Base-by-base conservation (phyloP, 441 rosid species). In the Pelargonium australe region DNA sequence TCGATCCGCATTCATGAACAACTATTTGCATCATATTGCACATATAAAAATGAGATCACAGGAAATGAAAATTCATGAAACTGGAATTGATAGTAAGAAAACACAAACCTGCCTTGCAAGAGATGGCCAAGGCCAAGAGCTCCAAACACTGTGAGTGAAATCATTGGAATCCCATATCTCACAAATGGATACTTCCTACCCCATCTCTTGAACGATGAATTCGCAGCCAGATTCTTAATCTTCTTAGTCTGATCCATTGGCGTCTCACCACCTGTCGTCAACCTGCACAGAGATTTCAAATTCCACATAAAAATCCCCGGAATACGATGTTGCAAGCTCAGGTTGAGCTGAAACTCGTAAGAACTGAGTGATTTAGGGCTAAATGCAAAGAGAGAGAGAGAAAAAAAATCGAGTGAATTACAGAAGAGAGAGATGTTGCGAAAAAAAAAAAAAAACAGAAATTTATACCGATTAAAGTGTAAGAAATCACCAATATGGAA, bases 141-240 rank as follows among this genome's bases (percentile, higher is more conserved):
- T 10, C 98, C 99, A 57, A 86, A 76, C 14, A 90, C 94, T 0
- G 97, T 90, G 66, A 95, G 90, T 2, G 96, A 95, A 71, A 95
- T 90, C 97, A 92, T 90, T 1, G 97, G 97, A 72, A 92, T 86
- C 44, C 97, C 98, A 70, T 90, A 95, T 81, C 96, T 76, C 60
- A 95, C 43, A 81, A 92, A 89, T 1, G 98, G 97, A 72, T 95
- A 68, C 63, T 75, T 85, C 73, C 97, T 84, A 65, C 95, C 97
- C 95, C 91, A 91, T 73, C 95, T 83, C 78, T 79, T 92, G 77
- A 90, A 90, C 31, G 85, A 79, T 5, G 79, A 64, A 47, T 72
- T 68, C 37, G 73, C 47, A 37, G 69, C 63, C 55, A 58, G 5
- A 64, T 64, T 64, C 19, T 68, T 65, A 72, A 55, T 75, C 69